Conservation (phyloP, 352 stramenopile genomes). For the Phytopythium oedochilum region DNA sequence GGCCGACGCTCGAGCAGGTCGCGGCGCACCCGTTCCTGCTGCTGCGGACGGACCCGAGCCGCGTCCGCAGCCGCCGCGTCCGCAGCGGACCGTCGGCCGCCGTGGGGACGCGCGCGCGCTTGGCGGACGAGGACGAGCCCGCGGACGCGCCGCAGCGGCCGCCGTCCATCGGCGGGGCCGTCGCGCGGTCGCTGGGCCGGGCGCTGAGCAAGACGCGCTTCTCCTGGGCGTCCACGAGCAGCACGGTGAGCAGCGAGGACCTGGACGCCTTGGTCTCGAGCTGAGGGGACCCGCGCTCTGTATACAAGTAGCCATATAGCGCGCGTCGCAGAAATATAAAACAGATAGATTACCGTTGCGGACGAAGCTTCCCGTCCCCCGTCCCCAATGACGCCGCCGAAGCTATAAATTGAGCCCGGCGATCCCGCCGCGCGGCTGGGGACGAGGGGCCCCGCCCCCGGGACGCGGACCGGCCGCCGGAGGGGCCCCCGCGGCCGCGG, state of each 20-base stretch:
- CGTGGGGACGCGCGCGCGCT: not conserved
- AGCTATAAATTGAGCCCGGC: not conserved
- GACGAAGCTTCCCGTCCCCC: too few species aligned
- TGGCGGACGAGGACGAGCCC: not conserved
- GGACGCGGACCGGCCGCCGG: not conserved
- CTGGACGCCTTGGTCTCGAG: not conserved
- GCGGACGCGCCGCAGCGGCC: too few species aligned
- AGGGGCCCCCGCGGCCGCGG: not conserved
- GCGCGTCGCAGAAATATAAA: too few species aligned
- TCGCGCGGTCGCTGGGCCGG: not conserved
- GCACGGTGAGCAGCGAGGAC: conserved; percentile 1
- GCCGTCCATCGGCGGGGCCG: not conserved
- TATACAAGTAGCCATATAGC: too few species aligned
- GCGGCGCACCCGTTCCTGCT: conserved; percentile 27
- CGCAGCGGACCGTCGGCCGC: too few species aligned
- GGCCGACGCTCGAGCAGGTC: conserved; percentile 37
- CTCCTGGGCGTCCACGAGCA: conserved; percentile 6
- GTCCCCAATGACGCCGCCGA: too few species aligned
- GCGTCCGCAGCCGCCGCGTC: too few species aligned
- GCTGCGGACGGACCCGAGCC: too few species aligned
- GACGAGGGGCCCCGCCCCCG: not conserved
- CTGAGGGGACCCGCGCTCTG: too few species aligned
- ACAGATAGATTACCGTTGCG: not conserved
- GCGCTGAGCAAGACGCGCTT: conserved; percentile 4
- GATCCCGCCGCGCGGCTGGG: not conserved